These are phyloP conservation scores for Aegle marmelos DNA, from an alignment of 345 rosid species.

Conservation along the genomic window DNA sequence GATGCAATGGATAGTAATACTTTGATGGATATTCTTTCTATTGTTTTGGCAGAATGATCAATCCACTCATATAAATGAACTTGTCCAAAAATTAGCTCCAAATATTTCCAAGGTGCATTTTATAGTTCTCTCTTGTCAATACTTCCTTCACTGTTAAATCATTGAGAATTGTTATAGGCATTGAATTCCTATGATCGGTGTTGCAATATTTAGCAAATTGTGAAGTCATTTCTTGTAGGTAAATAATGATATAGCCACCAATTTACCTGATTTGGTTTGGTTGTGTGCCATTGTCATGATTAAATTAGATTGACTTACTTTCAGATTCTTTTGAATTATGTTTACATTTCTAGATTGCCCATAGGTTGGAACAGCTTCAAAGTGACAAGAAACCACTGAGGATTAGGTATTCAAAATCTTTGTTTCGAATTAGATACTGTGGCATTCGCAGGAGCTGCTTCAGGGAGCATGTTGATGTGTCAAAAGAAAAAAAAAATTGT, in stretches of 20 bases:
- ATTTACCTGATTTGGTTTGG: background rate
- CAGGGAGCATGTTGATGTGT: background rate
- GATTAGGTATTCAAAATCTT: background rate
- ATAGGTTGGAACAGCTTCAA: background rate
- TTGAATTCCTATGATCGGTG: background rate
- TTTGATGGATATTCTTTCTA: background rate
- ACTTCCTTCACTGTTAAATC: background rate
- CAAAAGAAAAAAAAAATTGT: background rate
- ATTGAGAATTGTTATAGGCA: background rate
- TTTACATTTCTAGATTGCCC: background rate
- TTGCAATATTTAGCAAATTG: background rate
- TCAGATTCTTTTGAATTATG: background rate
- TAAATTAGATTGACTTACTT: background rate
- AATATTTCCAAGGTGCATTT: conserved; percentile 53
- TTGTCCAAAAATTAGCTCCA: conserved; percentile 42
- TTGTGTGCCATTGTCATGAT: background rate
- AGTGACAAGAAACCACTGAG: background rate
- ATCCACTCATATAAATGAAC: conserved; percentile 41
- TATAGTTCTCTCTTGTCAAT: conserved; percentile 14
- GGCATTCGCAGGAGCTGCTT: background rate
- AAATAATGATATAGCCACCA: background rate
- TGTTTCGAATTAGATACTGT: background rate
- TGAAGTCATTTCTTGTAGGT: background rate
- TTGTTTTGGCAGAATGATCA: conserved; percentile 44
- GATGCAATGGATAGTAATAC: background rate